phyloP scores from a whole-genome alignment of 75 land plant genomes.

The Pinus albicaulis region DNA sequence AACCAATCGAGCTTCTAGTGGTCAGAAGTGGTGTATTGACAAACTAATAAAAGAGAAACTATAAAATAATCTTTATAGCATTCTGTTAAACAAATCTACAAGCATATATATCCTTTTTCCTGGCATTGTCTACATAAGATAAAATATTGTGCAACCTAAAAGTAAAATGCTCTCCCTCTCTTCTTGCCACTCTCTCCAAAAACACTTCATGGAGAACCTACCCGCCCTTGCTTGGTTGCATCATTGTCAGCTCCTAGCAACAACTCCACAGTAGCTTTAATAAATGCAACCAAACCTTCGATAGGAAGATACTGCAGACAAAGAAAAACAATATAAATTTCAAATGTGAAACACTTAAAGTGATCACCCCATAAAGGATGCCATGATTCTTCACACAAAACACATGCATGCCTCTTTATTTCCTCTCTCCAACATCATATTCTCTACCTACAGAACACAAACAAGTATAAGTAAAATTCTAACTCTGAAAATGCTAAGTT shows the following conservation, averaged over 20 bases:
- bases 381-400: background rate
- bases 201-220: background rate
- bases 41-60: no score
- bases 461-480: background rate
- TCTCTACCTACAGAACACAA: constrained; percentile 67
- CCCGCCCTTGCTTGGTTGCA: constrained; percentile 49
- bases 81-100: background rate
- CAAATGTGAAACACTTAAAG: background rate
- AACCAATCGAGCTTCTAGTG: no score
- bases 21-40: no score
- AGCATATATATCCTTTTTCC: background rate
- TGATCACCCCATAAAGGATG: background rate
- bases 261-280: constrained; percentile 91
- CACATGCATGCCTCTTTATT: constrained; percentile 83
- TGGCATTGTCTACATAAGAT: no score
- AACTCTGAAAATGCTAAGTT: background rate
- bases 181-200: no score
- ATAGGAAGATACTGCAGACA: constrained; percentile 92
- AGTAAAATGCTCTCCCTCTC: no score
- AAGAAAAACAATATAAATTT: background rate
- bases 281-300: constrained; percentile 97
- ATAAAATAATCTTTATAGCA: no score
- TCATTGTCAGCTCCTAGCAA: constrained; percentile 87
- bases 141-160: no score
- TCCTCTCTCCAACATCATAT: constrained; percentile 88